These are phyloP conservation scores for Skeletonema potamos DNA, from an alignment of 108 stramenopile genomes.

Conservation along the genomic window DNA sequence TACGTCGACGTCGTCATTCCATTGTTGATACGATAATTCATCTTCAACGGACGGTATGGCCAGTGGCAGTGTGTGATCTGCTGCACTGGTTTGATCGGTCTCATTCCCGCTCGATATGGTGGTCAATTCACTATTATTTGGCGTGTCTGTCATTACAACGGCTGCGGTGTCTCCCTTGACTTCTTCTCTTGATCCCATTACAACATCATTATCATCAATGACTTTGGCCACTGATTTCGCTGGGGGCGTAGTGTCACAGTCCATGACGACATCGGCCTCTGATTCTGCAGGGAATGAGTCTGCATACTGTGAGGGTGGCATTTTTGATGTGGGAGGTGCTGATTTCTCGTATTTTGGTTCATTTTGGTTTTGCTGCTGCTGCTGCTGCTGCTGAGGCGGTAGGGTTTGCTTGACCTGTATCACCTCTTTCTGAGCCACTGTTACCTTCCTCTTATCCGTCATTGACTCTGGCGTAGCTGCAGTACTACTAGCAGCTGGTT, in stretches of 20 bases:
- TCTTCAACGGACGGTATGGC: slow-evolving; percentile 34
- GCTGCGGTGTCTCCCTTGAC: not conserved
- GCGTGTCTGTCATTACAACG: not conserved
- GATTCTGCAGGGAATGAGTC: not conserved
- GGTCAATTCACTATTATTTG: slow-evolving; percentile 4
- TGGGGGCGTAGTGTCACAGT: not conserved
- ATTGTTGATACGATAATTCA: slow-evolving; percentile 43
- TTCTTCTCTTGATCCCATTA: slow-evolving; percentile 15
- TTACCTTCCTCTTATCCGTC: not conserved
- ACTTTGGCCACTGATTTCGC: slow-evolving; percentile 30
- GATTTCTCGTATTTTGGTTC: not conserved
- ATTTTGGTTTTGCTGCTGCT: not conserved
- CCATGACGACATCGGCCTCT: slow-evolving; percentile 34
- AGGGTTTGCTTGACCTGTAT: not conserved
- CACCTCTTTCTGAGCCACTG: not conserved
- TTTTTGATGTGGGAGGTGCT: not conserved
- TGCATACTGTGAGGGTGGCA: not conserved
- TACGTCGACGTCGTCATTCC: slow-evolving; percentile 22
- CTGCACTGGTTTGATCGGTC: not conserved
- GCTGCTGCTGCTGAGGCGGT: not conserved
- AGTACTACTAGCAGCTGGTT: not conserved
- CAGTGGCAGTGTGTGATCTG: slow-evolving; percentile 11
- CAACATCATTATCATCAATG: slow-evolving; percentile 28
- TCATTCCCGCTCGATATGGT: not conserved
- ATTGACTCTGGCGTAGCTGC: not conserved